Evolutionary conservation across 2,329 filamentous ascomycete genomes (phyloP), one percentile per base, ranked within the genome.

Genomic region (Penicillium rolfsii): DNA sequence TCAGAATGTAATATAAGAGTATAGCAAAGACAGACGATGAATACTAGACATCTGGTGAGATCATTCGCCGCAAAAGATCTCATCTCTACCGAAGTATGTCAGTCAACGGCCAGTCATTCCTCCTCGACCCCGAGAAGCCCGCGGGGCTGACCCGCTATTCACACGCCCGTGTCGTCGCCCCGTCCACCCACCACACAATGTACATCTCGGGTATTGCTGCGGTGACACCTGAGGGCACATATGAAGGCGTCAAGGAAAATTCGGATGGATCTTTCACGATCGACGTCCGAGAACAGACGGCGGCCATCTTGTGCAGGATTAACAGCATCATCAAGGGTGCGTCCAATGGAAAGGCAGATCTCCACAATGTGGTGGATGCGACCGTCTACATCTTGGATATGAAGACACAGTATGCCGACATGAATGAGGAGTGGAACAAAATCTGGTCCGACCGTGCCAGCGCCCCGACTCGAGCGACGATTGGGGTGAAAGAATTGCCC

Each of bases 401-500:
- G 76, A 72, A 79, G 61, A 68, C 64, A 0, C 70, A 81, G 33
- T 80, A 81, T 59, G 71, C 72, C 5, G 79, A 74, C 16, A 80
- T 81, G 78, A 80, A 81, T 54, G 78, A 79, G 64, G 79, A 78
- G 64, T 81, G 79, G 79, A 81, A 81, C 61, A 77, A 78, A 65
- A 71, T 81, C 7, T 81, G 77, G 61, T 30, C 71, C 14, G 72
- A 74, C 35, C 71, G 77, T 6, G 69, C 63, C 1, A 70, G 65
- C 55, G 79, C 78, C 1, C 79, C 79, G 1, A 58, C 57, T 22
- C 57, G 65, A 19, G 64, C 62, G 5, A 67, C 65, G 1, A 55
- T 67, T 19, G 65, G 65, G n/a, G 64, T 43, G 19, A 43, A 43
- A 43, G 40, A 43, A 43, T 43, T 43, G 9, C 40, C 40, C 4